Conservation (phyloP, 352 stramenopile genomes). For the Labyrinthula sp. region DNA sequence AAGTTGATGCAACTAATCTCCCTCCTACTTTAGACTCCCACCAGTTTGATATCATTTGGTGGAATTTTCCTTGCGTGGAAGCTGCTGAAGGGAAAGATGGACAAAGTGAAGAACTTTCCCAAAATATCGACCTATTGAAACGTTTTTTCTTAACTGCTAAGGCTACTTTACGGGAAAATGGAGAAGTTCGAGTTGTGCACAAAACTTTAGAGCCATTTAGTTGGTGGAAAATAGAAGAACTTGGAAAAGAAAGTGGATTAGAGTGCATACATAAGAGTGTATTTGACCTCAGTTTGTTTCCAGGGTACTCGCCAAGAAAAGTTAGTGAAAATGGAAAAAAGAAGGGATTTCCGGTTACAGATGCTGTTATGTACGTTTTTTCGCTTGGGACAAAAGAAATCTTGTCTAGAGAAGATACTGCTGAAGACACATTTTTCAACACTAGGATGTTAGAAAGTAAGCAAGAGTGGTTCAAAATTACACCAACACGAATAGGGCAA, state of each 20-base stretch:
- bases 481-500: too few species aligned
- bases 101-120: conserved; percentile 82
- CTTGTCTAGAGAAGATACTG: too few species aligned
- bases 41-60: conserved; percentile 70
- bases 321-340: conserved; percentile 72
- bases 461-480: too few species aligned
- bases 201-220: conserved; percentile 76
- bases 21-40: conserved; percentile 37
- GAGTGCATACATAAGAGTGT: conserved; percentile 50
- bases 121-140: conserved; percentile 67
- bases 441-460: too few species aligned
- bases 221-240: conserved; percentile 54
- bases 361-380: conserved; percentile 81
- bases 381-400: too few species aligned
- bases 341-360: conserved; percentile 81
- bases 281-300: conserved; percentile 70
- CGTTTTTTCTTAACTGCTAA: conserved; percentile 56
- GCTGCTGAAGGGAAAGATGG: conserved; percentile 66
- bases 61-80: conserved; percentile 83
- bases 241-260: conserved; percentile 37
- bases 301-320: conserved; percentile 81
- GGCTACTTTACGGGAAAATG: conserved; percentile 36
- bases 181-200: conserved; percentile 76
- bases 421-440: too few species aligned
- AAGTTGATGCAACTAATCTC: conserved; percentile 64